A percentile compares a stretch with the other conserved stretches of the same genome.
These are phyloP conservation scores for Medicago arabica DNA, from an alignment of 306 rosid species.

Conservation along the genomic window DNA sequence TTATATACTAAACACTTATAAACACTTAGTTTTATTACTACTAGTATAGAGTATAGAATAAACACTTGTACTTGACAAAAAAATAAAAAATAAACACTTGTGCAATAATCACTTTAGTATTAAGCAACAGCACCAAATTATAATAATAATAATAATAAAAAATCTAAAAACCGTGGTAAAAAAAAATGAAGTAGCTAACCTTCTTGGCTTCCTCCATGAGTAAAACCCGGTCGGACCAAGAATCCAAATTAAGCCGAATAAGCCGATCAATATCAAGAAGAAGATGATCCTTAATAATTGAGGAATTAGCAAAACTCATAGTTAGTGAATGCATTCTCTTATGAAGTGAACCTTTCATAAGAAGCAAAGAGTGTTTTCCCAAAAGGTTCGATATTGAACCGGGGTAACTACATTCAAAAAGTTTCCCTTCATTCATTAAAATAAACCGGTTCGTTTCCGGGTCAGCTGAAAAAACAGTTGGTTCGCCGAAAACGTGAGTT, in stretches of 20 bases:
- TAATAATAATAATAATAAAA: too few relatives aligned
- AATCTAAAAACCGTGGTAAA: not conserved
- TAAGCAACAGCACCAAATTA: too few relatives aligned
- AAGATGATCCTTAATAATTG: slow-evolving; percentile 75
- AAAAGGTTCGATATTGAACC: slow-evolving; percentile 83
- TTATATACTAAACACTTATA: too few relatives aligned
- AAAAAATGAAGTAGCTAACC: slow-evolving; percentile 58
- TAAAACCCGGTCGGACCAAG: slow-evolving; percentile 81
- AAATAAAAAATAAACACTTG: too few relatives aligned
- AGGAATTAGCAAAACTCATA: slow-evolving; percentile 82
- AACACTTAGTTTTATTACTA: too few relatives aligned
- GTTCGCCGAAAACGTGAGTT: slow-evolving; percentile 92
- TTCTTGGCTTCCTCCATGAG: slow-evolving; percentile 99
- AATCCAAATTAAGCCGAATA: slow-evolving; percentile 75
- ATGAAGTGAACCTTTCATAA: slow-evolving; percentile 85
- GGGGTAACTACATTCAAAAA: slow-evolving; percentile 91
- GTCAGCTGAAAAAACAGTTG: slow-evolving; percentile 91
- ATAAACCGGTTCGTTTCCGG: slow-evolving; percentile 90
- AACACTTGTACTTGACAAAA: too few relatives aligned
- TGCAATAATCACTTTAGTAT: too few relatives aligned
- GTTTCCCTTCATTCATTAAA: slow-evolving; percentile 85
- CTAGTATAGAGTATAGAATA: too few relatives aligned
- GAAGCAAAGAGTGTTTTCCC: slow-evolving; percentile 81
- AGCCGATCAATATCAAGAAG: slow-evolving; percentile 82
- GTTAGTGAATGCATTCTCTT: slow-evolving; percentile 94